Conservation (phyloP, 371 early-diverging fungal genomes). For the Choanephora cucurbitarum region DNA sequence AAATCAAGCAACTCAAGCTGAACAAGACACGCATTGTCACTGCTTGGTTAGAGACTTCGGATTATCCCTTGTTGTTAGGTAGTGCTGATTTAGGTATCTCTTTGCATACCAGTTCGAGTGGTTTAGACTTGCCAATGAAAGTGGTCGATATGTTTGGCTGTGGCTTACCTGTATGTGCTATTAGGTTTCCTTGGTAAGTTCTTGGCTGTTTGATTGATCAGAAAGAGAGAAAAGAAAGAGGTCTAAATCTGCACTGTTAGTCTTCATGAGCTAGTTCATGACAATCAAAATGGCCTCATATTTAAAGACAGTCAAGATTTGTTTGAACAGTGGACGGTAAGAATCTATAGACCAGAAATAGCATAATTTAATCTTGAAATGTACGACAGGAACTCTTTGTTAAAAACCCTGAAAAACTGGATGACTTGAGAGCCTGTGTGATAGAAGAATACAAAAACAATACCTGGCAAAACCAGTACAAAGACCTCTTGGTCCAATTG, state of each 20-base stretch:
- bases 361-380: not conserved
- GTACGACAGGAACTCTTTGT: conserved; percentile 40
- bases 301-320: conserved; percentile 75
- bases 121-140: conserved; percentile 97
- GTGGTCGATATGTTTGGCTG: conserved; percentile 98
- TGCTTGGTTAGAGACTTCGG: conserved; percentile 79
- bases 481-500: conserved; percentile 23
- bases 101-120: conserved; percentile 90
- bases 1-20: conserved; percentile 57
- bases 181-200: conserved; percentile 67
- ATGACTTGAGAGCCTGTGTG: conserved; percentile 33
- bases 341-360: not conserved
- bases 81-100: conserved; percentile 92
- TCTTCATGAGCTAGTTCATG: conserved; percentile 77
- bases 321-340: conserved; percentile 53
- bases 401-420: conserved; percentile 30
- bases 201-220: no score
- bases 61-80: conserved; percentile 86
- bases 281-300: conserved; percentile 77
- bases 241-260: conserved; percentile 41
- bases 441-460: conserved; percentile 35
- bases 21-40: conserved; percentile 69
- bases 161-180: conserved; percentile 88
- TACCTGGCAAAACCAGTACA: conserved; percentile 51
- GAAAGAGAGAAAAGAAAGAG: not conserved